These are phyloP conservation scores for Gamsiella multidivaricata DNA, from an alignment of 192 early-diverging fungal genomes.

Conservation along the genomic window DNA sequence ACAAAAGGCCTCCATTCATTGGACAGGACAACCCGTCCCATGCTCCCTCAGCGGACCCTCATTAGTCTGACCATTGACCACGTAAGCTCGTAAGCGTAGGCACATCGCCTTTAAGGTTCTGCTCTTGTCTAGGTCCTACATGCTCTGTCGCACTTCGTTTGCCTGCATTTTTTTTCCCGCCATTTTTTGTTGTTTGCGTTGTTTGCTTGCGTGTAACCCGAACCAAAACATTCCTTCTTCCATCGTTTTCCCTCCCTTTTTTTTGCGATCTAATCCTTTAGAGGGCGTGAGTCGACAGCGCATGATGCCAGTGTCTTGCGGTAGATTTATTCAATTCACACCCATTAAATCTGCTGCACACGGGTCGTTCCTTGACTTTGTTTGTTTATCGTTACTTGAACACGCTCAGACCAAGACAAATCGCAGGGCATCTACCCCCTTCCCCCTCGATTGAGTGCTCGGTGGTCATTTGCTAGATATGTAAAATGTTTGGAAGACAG, in stretches of 20 bases:
- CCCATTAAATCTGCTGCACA: not conserved
- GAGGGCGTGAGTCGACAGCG: not conserved
- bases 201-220: not conserved
- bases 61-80: no score
- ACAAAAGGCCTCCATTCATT: no score
- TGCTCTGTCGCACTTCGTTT: not conserved
- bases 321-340: not conserved
- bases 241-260: not conserved
- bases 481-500: not conserved
- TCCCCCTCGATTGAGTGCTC: not conserved
- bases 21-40: no score
- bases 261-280: no score
- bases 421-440: not conserved
- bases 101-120: not conserved
- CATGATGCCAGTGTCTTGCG: no score
- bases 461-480: not conserved
- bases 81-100: constrained; percentile 6
- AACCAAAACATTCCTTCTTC: not conserved
- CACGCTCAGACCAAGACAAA: constrained; percentile 18
- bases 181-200: not conserved
- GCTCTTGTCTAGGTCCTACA: not conserved
- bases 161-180: not conserved
- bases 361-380: not conserved
- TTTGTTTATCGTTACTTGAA: not conserved
- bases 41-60: no score